Evolutionary conservation across 140 eudicot species (phyloP).

Genomic region (Flaveria floridana): DNA sequence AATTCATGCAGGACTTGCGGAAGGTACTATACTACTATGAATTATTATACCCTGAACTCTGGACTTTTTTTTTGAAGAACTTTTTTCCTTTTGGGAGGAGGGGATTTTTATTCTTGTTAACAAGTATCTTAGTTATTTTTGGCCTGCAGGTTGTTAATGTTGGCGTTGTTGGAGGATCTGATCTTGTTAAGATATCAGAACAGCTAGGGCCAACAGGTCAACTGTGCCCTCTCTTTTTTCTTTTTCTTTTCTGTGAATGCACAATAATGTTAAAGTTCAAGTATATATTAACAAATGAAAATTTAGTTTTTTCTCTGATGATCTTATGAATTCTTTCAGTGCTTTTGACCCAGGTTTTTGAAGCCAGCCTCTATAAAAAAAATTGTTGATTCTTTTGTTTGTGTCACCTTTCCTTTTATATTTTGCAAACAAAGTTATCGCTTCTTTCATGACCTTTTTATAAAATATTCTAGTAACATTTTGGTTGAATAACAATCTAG

Average conservation of each 20-base stretch:
- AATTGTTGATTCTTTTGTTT: background rate
- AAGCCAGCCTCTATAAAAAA: background rate
- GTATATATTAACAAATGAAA: conserved; percentile 2
- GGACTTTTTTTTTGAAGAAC: conserved; percentile 17
- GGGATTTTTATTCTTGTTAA: background rate
- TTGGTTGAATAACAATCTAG: conserved; percentile 9
- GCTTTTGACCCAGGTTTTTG: conserved; percentile 13
- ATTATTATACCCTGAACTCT: background rate
- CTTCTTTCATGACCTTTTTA: conserved; percentile 1
- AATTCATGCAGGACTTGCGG: conserved; percentile 76
- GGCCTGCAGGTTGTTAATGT: conserved; percentile 69
- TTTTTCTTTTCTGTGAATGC: background rate
- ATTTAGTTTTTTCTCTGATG: background rate
- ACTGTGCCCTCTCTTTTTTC: conserved; percentile 7
- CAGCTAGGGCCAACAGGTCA: conserved; percentile 90
- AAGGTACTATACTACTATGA: conserved; percentile 73
- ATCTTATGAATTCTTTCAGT: background rate
- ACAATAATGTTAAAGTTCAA: background rate
- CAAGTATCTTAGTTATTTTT: conserved; percentile 12
- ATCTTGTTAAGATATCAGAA: conserved; percentile 88
- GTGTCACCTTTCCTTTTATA: conserved; percentile 6
- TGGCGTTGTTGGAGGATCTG: conserved; percentile 99
- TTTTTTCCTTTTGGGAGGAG: background rate
- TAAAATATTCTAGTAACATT: background rate
- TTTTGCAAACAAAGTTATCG: conserved; percentile 1